Evolutionary conservation across 2,329 filamentous ascomycete species (phyloP).

Genomic region (Colletotrichum sp.): DNA sequence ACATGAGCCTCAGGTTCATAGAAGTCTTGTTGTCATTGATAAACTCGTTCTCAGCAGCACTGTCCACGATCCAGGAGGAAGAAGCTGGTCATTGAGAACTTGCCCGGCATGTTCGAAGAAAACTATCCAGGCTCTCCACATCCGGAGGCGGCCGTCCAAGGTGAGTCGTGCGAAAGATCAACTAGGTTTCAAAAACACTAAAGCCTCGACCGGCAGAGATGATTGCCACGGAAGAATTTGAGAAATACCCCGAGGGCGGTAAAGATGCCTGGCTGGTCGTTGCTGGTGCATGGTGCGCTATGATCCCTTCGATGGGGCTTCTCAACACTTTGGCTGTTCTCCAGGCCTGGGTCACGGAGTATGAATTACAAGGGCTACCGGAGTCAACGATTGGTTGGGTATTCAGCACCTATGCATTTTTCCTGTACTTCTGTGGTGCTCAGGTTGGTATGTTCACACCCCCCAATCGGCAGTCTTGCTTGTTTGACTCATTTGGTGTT

Average conservation of each 20-base stretch:
- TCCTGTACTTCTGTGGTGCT: constrained; percentile 74
- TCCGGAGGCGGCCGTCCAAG: neutral
- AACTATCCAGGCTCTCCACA: neutral
- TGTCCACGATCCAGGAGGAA: neutral
- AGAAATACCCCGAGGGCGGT: constrained; percentile 71
- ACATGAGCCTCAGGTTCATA: neutral
- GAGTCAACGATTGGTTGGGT: constrained; percentile 74
- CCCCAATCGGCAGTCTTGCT: neutral
- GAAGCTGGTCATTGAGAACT: neutral
- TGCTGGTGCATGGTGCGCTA: constrained; percentile 69
- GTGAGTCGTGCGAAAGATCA: neutral
- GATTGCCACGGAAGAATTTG: neutral
- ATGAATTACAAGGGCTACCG: constrained; percentile 65
- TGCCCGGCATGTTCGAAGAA: neutral
- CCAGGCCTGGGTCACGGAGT: constrained; percentile 67
- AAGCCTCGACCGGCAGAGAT: neutral
- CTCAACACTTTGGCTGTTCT: constrained; percentile 72
- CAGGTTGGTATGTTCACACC: constrained; percentile 54
- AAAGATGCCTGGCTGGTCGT: constrained; percentile 73
- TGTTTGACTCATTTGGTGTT: neutral
- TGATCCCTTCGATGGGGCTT: constrained; percentile 69
- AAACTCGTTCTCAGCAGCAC: neutral
- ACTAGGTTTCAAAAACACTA: neutral
- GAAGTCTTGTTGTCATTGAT: neutral
- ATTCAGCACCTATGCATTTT: constrained; percentile 72